phyloP scores from a whole-genome alignment of 129 eudicot species.

The Rutidosis leptorrhynchoides region DNA sequence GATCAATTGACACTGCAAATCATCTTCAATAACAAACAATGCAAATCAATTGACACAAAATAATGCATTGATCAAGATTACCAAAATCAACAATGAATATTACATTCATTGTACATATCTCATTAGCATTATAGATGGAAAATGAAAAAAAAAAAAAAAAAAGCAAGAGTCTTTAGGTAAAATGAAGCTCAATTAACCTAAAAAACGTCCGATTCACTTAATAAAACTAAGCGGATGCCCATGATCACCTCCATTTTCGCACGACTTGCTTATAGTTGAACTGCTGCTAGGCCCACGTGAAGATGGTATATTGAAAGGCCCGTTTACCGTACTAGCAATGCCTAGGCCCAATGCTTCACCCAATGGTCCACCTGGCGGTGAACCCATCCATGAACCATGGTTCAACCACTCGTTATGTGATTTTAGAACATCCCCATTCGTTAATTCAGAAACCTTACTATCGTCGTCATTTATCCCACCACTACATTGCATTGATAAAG shows the following conservation, averaged over 20 bases:
- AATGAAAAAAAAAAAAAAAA: background rate
- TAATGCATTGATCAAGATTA: background rate
- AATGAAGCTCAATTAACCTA: conserved; percentile 21
- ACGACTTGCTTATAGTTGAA: conserved; percentile 45
- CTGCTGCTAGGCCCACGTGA: conserved; percentile 35
- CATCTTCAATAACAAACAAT: background rate
- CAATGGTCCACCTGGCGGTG: conserved; percentile 73
- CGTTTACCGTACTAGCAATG: conserved; percentile 24
- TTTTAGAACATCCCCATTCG: conserved; percentile 30
- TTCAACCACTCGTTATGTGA: conserved; percentile 38
- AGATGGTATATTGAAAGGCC: conserved; percentile 18
- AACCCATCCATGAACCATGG: conserved; percentile 49
- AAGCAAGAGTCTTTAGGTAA: background rate
- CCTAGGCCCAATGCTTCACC: conserved; percentile 84
- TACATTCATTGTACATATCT: conserved; percentile 22
- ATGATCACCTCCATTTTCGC: conserved; percentile 33
- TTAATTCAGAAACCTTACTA: conserved; percentile 1
- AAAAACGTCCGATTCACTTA: background rate
- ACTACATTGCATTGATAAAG: conserved; percentile 53
- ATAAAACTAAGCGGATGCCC: conserved; percentile 38
- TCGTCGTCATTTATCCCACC: conserved; percentile 33
- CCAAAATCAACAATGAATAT: conserved; percentile 1
- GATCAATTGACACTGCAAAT: background rate
- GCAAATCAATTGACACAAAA: too few species aligned
- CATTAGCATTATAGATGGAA: conserved; percentile 24